Evolutionary conservation across 768 basidiomycete species (phyloP).

Genomic region (Lenzites betulinus): DNA sequence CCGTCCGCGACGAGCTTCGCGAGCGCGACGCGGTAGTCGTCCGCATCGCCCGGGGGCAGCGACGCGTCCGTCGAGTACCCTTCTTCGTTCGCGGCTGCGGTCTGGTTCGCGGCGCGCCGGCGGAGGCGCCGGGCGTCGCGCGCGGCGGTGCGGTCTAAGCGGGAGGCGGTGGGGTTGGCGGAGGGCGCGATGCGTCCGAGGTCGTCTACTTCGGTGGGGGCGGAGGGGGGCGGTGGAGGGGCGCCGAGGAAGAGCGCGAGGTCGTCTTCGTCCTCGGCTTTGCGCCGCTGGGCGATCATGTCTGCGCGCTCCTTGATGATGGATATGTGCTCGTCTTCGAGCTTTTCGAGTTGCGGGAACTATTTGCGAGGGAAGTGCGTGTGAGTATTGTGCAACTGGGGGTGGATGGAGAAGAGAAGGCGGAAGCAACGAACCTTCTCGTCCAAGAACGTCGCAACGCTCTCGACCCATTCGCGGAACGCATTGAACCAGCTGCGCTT

Average conservation of each 20-base stretch:
- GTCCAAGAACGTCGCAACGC: slow-evolving; percentile 82
- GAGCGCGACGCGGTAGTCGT: slow-evolving; percentile 69
- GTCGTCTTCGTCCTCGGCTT: slow-evolving; percentile 81
- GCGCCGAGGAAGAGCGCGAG: slow-evolving; percentile 67
- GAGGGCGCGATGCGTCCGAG: slow-evolving; percentile 53
- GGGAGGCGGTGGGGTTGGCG: slow-evolving; percentile 46
- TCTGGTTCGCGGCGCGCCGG: slow-evolving; percentile 36
- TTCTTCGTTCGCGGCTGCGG: slow-evolving; percentile 42
- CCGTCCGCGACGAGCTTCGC: slow-evolving; percentile 51
- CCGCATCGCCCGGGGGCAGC: slow-evolving; percentile 62
- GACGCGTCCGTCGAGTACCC: slow-evolving; percentile 88
- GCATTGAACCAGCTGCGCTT: slow-evolving; percentile 82
- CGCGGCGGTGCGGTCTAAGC: slow-evolving; percentile 58
- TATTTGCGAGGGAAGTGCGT: slow-evolving; percentile 30
- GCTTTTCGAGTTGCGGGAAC: slow-evolving; percentile 77
- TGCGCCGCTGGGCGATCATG: slow-evolving; percentile 68
- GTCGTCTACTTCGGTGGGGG: slow-evolving; percentile 58
- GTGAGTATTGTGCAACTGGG: slow-evolving; percentile 10
- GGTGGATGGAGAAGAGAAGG: background rate
- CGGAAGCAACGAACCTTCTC: slow-evolving; percentile 62
- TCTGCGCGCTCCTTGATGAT: slow-evolving; percentile 73
- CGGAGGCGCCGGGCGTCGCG: slow-evolving; percentile 56
- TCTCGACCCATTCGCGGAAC: slow-evolving; percentile 81
- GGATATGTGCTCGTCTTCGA: slow-evolving; percentile 74
- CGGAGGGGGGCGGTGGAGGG: slow-evolving; percentile 36